phyloP scores from a whole-genome alignment of 202 grass and related monocot species.

The Alloteropsis angusta region DNA sequence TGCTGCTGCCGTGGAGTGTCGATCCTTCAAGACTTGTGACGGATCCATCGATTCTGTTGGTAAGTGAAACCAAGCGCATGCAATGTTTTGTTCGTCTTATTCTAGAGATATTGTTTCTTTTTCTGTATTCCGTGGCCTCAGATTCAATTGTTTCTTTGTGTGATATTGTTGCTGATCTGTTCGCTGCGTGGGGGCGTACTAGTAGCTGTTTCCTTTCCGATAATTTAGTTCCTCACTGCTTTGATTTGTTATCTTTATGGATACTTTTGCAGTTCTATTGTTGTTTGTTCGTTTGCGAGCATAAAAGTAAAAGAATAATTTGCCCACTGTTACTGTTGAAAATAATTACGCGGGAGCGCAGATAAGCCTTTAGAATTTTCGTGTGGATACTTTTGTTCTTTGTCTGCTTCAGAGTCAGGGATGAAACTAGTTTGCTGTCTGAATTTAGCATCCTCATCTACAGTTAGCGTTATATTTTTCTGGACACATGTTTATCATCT shows the following conservation, averaged over 20 bases:
- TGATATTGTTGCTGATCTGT: background rate
- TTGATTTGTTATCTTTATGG: background rate
- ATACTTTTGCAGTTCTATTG: background rate
- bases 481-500: background rate
- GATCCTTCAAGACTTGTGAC: background rate
- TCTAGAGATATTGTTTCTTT: background rate
- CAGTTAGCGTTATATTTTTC: background rate
- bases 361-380: background rate
- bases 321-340: background rate
- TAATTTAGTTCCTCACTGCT: background rate
- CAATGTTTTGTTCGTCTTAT: background rate
- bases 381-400: background rate
- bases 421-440: background rate
- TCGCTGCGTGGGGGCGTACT: background rate
- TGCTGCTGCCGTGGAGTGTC: background rate
- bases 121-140: too few relatives aligned
- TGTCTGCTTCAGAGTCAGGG: background rate
- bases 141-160: background rate
- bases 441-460: background rate
- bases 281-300: background rate
- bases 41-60: background rate
- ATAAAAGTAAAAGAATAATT: background rate
- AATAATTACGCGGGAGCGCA: background rate
- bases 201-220: background rate
- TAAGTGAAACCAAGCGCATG: background rate